Conservation (phyloP, 2,329 filamentous ascomycete species). For the Didymella arachidicola region DNA sequence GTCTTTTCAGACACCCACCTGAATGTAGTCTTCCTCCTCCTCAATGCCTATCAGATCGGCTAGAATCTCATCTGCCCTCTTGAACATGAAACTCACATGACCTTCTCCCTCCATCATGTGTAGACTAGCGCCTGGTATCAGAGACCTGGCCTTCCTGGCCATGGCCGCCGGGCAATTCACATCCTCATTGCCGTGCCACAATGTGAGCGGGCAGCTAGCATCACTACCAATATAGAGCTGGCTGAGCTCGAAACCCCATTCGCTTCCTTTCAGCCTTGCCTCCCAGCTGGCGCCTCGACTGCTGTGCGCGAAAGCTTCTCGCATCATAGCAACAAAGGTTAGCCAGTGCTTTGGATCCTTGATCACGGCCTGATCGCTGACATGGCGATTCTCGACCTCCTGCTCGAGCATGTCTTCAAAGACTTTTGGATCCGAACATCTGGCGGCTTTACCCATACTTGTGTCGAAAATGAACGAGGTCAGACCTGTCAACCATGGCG, state of each 20-base stretch:
- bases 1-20: conserved; percentile 15
- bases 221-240: conserved; percentile 33
- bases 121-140: conserved; percentile 33
- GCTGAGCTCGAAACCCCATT: conserved; percentile 46
- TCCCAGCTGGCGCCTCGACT: conserved; percentile 43
- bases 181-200: conserved; percentile 49
- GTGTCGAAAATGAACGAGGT: conserved; percentile 31
- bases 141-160: conserved; percentile 34
- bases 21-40: conserved; percentile 30
- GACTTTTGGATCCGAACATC: conserved; percentile 34
- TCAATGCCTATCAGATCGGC: conserved; percentile 28
- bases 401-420: conserved; percentile 37
- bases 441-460: conserved; percentile 38
- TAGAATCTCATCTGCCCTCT: conserved; percentile 35
- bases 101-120: conserved; percentile 36
- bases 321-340: conserved; percentile 36
- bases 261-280: conserved; percentile 35
- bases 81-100: conserved; percentile 37
- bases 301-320: conserved; percentile 38
- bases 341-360: conserved; percentile 33
- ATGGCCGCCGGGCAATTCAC: conserved; percentile 35
- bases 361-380: conserved; percentile 32
- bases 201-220: conserved; percentile 29
- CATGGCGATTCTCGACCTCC: conserved; percentile 30
- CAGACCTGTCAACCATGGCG: conserved; percentile 36